These are phyloP conservation scores for Panicum hallii DNA, from an alignment of 202 grass and related monocot species.

Conservation along the genomic window DNA sequence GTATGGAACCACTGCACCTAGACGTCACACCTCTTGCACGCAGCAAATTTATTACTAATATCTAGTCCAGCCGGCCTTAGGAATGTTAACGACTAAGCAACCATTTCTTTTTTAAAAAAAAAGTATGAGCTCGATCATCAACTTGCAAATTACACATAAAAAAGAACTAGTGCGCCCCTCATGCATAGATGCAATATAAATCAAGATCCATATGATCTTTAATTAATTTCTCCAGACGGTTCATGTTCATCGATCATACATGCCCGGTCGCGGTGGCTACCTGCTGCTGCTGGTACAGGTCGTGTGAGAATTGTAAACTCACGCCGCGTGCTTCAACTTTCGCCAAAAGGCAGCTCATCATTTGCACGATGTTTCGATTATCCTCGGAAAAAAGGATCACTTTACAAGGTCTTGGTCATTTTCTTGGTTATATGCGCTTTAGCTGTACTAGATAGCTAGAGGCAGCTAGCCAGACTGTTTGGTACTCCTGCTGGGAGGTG, in stretches of 20 bases:
- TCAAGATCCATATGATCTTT: background rate
- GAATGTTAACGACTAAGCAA: background rate
- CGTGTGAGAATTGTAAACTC: background rate
- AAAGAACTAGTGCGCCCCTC: background rate
- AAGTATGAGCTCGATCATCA: background rate
- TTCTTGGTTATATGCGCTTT: no score
- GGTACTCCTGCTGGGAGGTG: background rate
- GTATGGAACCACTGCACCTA: background rate
- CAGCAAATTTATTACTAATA: background rate
- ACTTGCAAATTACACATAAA: background rate
- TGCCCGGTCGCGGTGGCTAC: background rate
- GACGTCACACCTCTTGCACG: background rate
- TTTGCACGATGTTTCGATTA: background rate
- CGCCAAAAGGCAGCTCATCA: background rate
- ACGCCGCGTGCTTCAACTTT: background rate
- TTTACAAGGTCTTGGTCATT: background rate
- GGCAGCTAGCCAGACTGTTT: no score
- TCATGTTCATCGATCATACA: background rate
- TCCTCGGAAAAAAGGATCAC: background rate
- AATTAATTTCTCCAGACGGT: background rate
- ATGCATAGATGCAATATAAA: background rate
- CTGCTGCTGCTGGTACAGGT: background rate
- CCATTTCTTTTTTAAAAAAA: background rate
- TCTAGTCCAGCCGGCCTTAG: background rate
- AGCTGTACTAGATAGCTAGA: no score